Evolutionary conservation across 2,329 filamentous ascomycete species (phyloP).

Genomic region (Ceratocystiopsis sp.): DNA sequence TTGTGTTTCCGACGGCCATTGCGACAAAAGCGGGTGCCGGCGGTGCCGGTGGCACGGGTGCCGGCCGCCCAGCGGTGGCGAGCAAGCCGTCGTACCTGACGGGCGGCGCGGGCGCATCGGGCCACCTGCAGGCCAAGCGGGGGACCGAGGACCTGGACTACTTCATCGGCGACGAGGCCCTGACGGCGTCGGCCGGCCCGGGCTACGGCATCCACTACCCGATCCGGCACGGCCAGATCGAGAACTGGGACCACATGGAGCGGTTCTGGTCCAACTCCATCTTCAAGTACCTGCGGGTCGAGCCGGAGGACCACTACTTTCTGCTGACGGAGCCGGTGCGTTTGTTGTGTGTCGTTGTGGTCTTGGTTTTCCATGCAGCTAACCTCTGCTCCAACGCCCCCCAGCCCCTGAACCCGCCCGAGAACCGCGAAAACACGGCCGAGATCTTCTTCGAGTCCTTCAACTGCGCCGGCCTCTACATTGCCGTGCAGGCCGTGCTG

Average conservation of each 20-base stretch:
- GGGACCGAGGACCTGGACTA: slow-evolving; percentile 96
- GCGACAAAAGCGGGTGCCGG: slow-evolving; percentile 72
- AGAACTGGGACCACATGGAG: slow-evolving; percentile 99
- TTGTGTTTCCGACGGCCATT: slow-evolving; percentile 97
- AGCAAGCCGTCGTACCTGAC: slow-evolving; percentile 95
- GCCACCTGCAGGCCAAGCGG: slow-evolving; percentile 77
- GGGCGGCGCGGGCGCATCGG: slow-evolving; percentile 66
- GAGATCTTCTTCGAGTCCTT: slow-evolving; percentile 99
- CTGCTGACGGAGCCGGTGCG: slow-evolving; percentile 88
- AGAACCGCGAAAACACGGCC: slow-evolving; percentile 97
- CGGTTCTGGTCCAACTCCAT: slow-evolving; percentile 99
- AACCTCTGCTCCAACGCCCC: not conserved
- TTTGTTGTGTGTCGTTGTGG: not conserved
- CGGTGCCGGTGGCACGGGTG: slow-evolving; percentile 58
- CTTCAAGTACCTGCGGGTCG: slow-evolving; percentile 96
- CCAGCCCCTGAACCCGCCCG: slow-evolving; percentile 88
- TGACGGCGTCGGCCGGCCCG: slow-evolving; percentile 67
- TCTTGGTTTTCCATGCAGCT: not conserved
- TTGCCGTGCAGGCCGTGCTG: slow-evolving; percentile 92
- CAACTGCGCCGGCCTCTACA: slow-evolving; percentile 97
- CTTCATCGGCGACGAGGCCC: slow-evolving; percentile 95
- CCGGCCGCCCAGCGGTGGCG: slow-evolving; percentile 73
- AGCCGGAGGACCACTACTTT: slow-evolving; percentile 98
- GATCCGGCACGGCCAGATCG: slow-evolving; percentile 93
- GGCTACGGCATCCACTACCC: slow-evolving; percentile 97